Evolutionary conservation across 208 protist genomes (phyloP), one percentile per base, ranked within the genome.

Genomic region (Wallacemonas sp.): DNA sequence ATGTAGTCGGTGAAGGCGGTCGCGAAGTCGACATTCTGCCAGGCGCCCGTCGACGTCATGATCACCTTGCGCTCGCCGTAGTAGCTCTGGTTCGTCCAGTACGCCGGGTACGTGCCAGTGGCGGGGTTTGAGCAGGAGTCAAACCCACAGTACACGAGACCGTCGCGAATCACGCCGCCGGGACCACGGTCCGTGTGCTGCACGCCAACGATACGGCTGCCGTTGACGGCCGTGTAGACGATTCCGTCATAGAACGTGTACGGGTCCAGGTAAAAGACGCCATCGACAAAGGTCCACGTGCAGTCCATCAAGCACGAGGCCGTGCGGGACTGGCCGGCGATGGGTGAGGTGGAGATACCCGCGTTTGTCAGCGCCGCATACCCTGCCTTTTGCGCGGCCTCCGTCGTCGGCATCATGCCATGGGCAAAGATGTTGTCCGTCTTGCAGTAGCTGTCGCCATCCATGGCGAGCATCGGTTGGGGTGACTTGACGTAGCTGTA

Each of bases 361-460:
- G 65, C 77, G 5, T 3, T 49, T 0, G 11, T 54, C 29, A 84
- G 36, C 14, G 69, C 42, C 29, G 72, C 33, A 10, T 38, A 28
- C 0, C 74, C 81, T 38, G 42, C 32, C 2, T 20, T 28, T 33
- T 88, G 75, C 38, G 74, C 80, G 57, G 46, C 49, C 48, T 69
- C 22, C 55, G 65, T 72, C 61, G 72, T 88, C 16, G 85, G 85
- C 85, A 91, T 91, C 78, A 86, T 81, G 20, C 75, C 74, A 67
- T 87, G 80, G 14, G 67, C 36, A 16, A 65, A 74, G 2, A 50
- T 18, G 61, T 81, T 70, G 20, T 52, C 62, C 10, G 33, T 46
- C 2, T 57, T 67, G 55, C 84, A 89, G 68, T 76, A 82, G 28
- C 77, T 78, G 1, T 44, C 26, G 16, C 39, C 54, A n/a, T 64